Evolutionary conservation across 495 filamentous ascomycete species (phyloP), one percentile per base, ranked within the genome.

Genomic region (Aspergillus haitiensis): DNA sequence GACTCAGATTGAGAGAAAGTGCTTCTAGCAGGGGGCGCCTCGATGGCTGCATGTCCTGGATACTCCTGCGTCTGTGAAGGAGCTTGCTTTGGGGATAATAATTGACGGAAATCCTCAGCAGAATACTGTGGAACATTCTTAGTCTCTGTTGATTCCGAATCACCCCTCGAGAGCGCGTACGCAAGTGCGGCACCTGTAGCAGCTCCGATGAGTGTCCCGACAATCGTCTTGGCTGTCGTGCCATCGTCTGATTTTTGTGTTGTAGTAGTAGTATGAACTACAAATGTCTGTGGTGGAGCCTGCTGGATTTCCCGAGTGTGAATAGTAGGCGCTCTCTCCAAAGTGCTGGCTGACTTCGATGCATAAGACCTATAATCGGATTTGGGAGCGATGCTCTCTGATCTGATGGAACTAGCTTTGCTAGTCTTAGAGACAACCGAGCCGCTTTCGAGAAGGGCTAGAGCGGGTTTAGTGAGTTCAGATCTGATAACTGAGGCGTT

Each of bases 181-280:
- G 88, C 87, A 39, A 92, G 68, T 0, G 86, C 88, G 12, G 87
- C 88, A 51, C 88, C 91, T 3, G 88, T 84, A 8, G 88, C 89
- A 15, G 87, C 91, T 21, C 89, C 91, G 6, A 91, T 83, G 48
- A 92, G 81, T 4, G 88, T 88, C 9, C 90, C 90, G 7, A 94
- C 78, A 31, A 95, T 74, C 2, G 85, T 86, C 61, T 79, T 79
- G 21, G 76, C 75, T 15, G 71, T 69, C 52, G 70, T 78, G 55
- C 69, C 72, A 53, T 81, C 75, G 36, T 75, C 77, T 15, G 61
- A 50, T 48, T 72, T 67, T 53, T 67, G 72, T 12, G 62, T 68
- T 16, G 70, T 66, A 27, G 46, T 71, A 66, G 11, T 27, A 27
- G 64, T 54, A 34, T 70, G 74, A 8, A 71, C 62, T 48, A 70